Base-by-base conservation (phyloP, 768 basidiomycete species). In the Royoungia palumana region DNA sequence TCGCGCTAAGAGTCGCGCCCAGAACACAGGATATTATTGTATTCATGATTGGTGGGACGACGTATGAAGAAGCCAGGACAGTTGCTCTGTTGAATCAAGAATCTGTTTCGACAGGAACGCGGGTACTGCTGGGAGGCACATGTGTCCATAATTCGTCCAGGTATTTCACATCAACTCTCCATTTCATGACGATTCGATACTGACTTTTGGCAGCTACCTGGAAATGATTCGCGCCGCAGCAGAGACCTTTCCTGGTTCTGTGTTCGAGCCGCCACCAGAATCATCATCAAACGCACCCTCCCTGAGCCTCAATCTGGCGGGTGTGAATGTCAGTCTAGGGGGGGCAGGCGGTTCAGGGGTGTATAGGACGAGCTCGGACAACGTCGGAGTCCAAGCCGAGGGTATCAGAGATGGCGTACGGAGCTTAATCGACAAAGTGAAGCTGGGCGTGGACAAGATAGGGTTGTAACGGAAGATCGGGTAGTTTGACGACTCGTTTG, bases 21-120 rank as follows among this genome's bases (percentile, higher is more conserved):
- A 95, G 95, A 58, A 87, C 94, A 9, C 95, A 97, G 58, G 95
- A 98, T 67, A 81, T 98, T 38, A 96, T 99, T 50, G 75, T 99
- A 50, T 99, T 98, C 70, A 87, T 99, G 74, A 83, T 98, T 50
- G 96, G 96, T 24, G 96, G 96, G 0, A 84, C 92, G 24, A 98
- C 96, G 0, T 98, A 96, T 60, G 94, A 92, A 66, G 96, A 99
- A 68, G 92, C 93, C 0, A 77, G 91, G 54, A 78, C 87, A 0
- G 79, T 98, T 12, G 80, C 91, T 6, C 70, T 92, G 41, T 75
- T 95, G 55, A 99, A 98, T 63, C 88, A 94, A 63, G 91, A 93
- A 56, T 73, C 82, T 14, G 65, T 74, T 25, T 68, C 72, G 19
- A 76, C 81, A 13, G 87, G 87, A 1, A 83, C 85, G 17, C 77